Base-by-base conservation (phyloP, 805 yeast genomes). In the Candida nemodendra region DNA sequence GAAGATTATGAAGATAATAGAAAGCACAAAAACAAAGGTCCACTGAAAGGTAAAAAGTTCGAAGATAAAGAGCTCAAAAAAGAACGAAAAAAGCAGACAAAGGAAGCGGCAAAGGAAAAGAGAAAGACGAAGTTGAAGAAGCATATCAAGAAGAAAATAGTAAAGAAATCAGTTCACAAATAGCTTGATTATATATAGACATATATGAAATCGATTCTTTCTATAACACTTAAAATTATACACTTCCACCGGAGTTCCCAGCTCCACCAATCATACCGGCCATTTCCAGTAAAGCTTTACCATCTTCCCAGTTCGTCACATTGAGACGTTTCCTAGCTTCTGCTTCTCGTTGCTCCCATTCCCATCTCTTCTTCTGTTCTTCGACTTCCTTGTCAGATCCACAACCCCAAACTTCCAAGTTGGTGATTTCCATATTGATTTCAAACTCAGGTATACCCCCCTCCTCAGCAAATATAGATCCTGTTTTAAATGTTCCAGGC, bases 281-380 rank as follows among this genome's bases (percentile, higher is more conserved):
- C 87, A 90, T 74, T 49, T 89, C 97, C 45, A 90, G 63, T 32
- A 90, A 66, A 0, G 96, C 95, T 39, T 88, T 63, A 36, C 88
- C 96, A 51, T 90, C 97, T 2, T 85, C 84, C 48, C 84, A 56
- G 39, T 73, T 75, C 36, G 74, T 70, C 22, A 81, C 48, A 53
- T 89, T 87, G 2, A 89, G 74, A 19, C 76, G 70, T 51, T 82
- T 84, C 36, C 97, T 69, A 25, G 88, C 81, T 49, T 79, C 74
- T 0, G 95, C 95, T 56, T 88, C 96, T 33, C 78, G 69, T 54
- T 82, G 84, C 56, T 91, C 97, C 96, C 96, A 89, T 50, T 82
- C 89, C 93, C 95, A 84, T 42, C 75, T 74, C 51, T 75, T 77
- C 31, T 72, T 67, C 61, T 90, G 96, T 44, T 83, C 90, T 21